Conservation (phyloP, 768 basidiomycete species). For the Boletus reticuloceps region DNA sequence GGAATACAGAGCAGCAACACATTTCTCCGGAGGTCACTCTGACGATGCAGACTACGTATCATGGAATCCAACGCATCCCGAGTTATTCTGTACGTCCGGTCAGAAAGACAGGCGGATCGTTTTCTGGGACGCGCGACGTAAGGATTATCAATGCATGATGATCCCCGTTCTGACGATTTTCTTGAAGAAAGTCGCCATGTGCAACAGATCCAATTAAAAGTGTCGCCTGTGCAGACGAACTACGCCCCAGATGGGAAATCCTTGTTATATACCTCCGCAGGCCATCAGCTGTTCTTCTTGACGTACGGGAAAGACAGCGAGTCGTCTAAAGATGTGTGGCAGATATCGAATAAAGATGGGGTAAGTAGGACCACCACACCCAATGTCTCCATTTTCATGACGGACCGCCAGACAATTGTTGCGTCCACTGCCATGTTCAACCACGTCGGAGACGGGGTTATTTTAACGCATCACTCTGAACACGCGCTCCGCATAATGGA, state of each 20-base stretch:
- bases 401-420: slow-evolving; percentile 39
- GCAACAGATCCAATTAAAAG: slow-evolving; percentile 59
- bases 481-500: slow-evolving; percentile 67
- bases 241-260: slow-evolving; percentile 73
- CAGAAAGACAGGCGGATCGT: slow-evolving; percentile 71
- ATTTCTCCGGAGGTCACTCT: slow-evolving; percentile 67
- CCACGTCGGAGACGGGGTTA: slow-evolving; percentile 68
- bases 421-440: slow-evolving; percentile 73
- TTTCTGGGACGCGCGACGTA: slow-evolving; percentile 86
- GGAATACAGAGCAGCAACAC: slow-evolving; percentile 63
- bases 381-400: neutral
- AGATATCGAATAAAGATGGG: slow-evolving; percentile 33
- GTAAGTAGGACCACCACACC: neutral
- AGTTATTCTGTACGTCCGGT: slow-evolving; percentile 77
- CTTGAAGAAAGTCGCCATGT: slow-evolving; percentile 63
- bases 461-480: slow-evolving; percentile 62
- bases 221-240: slow-evolving; percentile 60
- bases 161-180: slow-evolving; percentile 5
- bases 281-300: slow-evolving; percentile 61
- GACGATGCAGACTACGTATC: slow-evolving; percentile 82
- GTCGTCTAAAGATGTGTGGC: slow-evolving; percentile 54
- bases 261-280: slow-evolving; percentile 59
- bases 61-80: slow-evolving; percentile 85
- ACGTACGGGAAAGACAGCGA: slow-evolving; percentile 51
- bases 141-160: slow-evolving; percentile 17